Percentiles rank a stretch among this genome's conserved stretches.
phyloP scores from a whole-genome alignment of 2,329 filamentous ascomycete genomes.

The Colletotrichum abscissum region DNA sequence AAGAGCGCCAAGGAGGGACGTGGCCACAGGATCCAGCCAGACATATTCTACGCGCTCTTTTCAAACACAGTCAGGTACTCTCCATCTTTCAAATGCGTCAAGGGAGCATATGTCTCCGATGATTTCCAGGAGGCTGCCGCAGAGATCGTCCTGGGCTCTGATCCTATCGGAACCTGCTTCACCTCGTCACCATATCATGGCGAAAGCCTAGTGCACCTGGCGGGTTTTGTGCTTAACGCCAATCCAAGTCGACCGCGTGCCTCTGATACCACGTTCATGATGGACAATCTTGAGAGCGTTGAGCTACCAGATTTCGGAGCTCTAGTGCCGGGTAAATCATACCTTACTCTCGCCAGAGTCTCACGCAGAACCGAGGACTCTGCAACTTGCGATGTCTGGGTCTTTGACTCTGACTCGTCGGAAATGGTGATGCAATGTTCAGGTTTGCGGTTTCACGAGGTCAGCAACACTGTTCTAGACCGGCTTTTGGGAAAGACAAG shows the following conservation, averaged over 20 bases:
- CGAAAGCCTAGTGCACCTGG: background rate
- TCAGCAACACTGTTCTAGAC: background rate
- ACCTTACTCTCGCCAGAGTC: background rate
- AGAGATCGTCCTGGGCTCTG: background rate
- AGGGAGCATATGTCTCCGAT: too few relatives aligned
- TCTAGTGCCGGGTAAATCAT: background rate
- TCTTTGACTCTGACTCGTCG: background rate
- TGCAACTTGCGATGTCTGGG: background rate
- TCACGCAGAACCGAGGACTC: background rate
- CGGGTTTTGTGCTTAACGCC: background rate
- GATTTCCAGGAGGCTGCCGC: background rate
- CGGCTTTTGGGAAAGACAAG: background rate
- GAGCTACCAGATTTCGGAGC: background rate
- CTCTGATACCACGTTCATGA: background rate
- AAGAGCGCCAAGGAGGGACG: too few relatives aligned
- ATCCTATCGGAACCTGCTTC: background rate
- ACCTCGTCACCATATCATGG: background rate
- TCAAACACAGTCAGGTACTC: too few relatives aligned
- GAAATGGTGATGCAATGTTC: background rate
- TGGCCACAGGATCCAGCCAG: too few relatives aligned
- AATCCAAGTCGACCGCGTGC: background rate
- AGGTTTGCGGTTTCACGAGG: slow-evolving; percentile 9
- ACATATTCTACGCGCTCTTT: too few relatives aligned
- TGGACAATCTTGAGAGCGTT: slow-evolving; percentile 1
- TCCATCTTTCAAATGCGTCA: too few relatives aligned